phyloP scores from a whole-genome alignment of 2,329 filamentous ascomycete genomes.

The Neofusicoccum kwambonambiense region DNA sequence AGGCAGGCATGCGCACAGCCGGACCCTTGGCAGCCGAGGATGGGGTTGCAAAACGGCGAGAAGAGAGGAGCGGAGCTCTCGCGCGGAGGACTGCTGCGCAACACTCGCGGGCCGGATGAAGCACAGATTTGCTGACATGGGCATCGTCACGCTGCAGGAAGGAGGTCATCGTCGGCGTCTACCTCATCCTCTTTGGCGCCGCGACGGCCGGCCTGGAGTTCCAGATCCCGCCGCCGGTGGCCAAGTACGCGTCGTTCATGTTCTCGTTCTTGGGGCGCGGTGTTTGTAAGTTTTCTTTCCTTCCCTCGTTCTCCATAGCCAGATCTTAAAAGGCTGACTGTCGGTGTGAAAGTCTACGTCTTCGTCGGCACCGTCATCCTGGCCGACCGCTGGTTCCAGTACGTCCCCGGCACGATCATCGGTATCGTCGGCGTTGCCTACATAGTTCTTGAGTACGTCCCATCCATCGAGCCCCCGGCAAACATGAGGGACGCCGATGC shows the following conservation, averaged over 20 bases:
- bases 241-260: constrained; percentile 93
- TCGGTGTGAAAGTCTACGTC: constrained; percentile 73
- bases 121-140: neutral
- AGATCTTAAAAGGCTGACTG: constrained; percentile 18
- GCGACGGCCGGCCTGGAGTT: constrained; percentile 61
- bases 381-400: constrained; percentile 63
- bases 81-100: too few relatives aligned
- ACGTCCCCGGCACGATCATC: constrained; percentile 75
- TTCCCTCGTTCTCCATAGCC: neutral
- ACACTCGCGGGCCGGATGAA: too few relatives aligned
- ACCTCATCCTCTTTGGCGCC: constrained; percentile 88
- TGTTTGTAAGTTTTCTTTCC: constrained; percentile 68
- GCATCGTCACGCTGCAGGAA: constrained; percentile 51
- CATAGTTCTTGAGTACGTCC: constrained; percentile 51
- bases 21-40: too few relatives aligned
- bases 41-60: too few relatives aligned
- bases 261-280: constrained; percentile 97
- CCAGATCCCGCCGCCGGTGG: constrained; percentile 88
- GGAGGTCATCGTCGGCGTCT: constrained; percentile 75
- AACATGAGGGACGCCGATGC: constrained; percentile 56
- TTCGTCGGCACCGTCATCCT: constrained; percentile 88
- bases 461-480: constrained; percentile 53
- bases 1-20: too few relatives aligned
- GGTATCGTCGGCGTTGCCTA: constrained; percentile 78
- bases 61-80: too few relatives aligned